Evolutionary conservation across 164 flowering plant genomes (phyloP).

Genomic region (Annona cherimola): DNA sequence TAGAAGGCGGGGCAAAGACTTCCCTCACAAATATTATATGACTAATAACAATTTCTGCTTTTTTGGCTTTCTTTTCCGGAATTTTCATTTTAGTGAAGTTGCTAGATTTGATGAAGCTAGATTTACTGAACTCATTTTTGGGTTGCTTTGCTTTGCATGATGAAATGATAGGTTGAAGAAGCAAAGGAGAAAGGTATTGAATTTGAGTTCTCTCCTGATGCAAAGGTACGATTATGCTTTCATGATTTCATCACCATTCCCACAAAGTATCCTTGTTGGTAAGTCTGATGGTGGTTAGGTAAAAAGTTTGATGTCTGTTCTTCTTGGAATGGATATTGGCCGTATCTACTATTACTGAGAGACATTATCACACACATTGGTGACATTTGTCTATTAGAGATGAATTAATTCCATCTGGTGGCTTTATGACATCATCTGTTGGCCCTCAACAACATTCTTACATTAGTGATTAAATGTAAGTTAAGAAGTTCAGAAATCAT

Average conservation of each 20-base stretch:
- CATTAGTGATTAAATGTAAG: background rate
- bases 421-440: background rate
- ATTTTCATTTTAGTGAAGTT: background rate
- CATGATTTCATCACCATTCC: background rate
- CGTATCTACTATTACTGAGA: background rate
- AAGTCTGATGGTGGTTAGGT: no score
- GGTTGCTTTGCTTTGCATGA: background rate
- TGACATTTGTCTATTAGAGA: background rate
- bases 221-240: conserved; percentile 41
- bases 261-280: background rate
- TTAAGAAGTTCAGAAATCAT: background rate
- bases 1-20: background rate
- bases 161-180: conserved; percentile 54
- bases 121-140: background rate
- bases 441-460: background rate
- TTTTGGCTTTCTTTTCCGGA: background rate
- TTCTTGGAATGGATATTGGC: no score
- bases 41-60: background rate
- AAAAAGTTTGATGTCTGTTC: background rate
- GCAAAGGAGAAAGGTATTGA: conserved; percentile 74
- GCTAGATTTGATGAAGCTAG: background rate
- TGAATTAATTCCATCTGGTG: background rate
- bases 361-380: background rate
- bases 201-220: conserved; percentile 75
- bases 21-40: background rate